Conservation (phyloP, 345 rosid species). For the Carallia pectinifolia region DNA sequence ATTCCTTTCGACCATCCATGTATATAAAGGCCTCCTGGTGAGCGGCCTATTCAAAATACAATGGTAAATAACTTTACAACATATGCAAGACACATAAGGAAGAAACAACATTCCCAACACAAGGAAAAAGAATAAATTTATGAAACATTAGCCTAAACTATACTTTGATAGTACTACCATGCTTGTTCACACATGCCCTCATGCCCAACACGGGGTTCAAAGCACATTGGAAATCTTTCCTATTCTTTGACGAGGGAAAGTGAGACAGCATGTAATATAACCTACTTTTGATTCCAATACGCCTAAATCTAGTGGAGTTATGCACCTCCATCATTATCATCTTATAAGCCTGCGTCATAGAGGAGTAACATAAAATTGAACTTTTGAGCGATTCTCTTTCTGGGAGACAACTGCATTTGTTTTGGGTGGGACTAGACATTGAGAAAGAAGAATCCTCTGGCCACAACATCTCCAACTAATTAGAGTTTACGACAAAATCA, state of each 20-base stretch:
- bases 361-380: neutral
- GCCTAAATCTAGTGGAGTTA: neutral
- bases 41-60: constrained; percentile 53
- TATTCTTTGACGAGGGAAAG: constrained; percentile 4
- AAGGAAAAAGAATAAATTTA: too few relatives aligned
- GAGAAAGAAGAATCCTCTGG: neutral
- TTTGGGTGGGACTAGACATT: neutral
- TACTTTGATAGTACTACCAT: neutral
- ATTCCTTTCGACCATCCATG: constrained; percentile 63
- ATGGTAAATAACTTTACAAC: constrained; percentile 17
- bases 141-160: neutral
- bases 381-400: neutral
- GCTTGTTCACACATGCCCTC: neutral
- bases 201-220: neutral
- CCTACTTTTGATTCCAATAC: neutral
- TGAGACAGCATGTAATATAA: neutral
- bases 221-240: neutral
- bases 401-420: neutral
- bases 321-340: neutral
- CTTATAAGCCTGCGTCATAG: neutral
- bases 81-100: constrained; percentile 3
- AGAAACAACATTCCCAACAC: neutral
- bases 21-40: constrained; percentile 79
- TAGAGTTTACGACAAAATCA: neutral
- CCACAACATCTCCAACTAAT: neutral